A percentile compares a stretch with the other conserved stretches of the same genome.
phyloP scores from a whole-genome alignment of 2,329 filamentous ascomycete genomes.

The Xylaria hypoxylon region DNA sequence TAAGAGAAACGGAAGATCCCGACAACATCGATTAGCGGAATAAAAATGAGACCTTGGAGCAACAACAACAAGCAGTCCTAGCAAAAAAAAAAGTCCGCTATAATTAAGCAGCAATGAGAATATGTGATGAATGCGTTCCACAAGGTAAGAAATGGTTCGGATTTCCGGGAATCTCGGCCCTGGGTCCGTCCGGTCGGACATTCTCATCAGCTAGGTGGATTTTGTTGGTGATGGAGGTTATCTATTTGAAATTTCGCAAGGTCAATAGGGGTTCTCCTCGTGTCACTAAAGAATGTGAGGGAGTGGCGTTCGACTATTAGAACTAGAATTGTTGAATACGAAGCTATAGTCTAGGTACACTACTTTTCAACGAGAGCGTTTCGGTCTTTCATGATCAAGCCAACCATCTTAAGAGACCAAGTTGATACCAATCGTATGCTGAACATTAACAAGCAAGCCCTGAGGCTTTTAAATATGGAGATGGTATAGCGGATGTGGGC shows the following conservation, averaged over 20 bases:
- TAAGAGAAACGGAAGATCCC: not conserved
- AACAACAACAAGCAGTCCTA: not conserved
- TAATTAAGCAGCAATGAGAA: slow-evolving; percentile 3
- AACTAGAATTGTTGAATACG: too few species aligned
- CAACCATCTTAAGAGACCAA: too few species aligned
- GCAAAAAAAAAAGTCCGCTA: not conserved
- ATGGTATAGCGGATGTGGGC: not conserved
- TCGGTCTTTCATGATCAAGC: not conserved
- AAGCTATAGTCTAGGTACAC: too few species aligned
- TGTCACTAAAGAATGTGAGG: slow-evolving; percentile 13
- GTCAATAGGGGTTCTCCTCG: not conserved
- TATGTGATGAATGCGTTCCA: slow-evolving; percentile 12
- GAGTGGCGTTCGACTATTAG: too few species aligned
- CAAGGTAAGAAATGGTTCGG: slow-evolving; percentile 13
- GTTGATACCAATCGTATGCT: too few species aligned
- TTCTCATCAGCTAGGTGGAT: not conserved
- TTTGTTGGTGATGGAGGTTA: not conserved
- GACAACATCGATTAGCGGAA: slow-evolving; percentile 10
- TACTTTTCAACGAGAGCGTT: not conserved
- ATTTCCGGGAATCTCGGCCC: slow-evolving; percentile 26
- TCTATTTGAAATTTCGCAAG: not conserved
- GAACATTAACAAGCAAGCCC: too few species aligned
- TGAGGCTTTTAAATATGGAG: too few species aligned
- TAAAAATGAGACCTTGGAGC: not conserved
- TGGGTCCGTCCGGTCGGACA: slow-evolving; percentile 29